Base-by-base conservation (phyloP, 495 filamentous ascomycete genomes). In the Lophiotrema nucula region DNA sequence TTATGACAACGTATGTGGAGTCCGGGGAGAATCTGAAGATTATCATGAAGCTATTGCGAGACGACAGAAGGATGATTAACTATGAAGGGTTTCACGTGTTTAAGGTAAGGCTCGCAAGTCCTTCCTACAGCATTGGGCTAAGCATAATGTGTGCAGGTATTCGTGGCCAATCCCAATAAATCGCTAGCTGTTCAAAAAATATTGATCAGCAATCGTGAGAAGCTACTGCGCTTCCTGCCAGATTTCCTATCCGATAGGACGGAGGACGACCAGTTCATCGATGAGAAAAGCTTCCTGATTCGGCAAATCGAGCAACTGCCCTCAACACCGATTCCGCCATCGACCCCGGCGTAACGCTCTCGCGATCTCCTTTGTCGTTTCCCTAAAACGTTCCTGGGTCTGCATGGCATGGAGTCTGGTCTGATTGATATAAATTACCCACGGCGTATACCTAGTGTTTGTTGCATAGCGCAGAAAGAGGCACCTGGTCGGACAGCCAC, bases 31-130 rank as follows among this genome's bases (percentile, higher is more conserved):
- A 97, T 68, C 80, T 99, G 59, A 99, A 99, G 76, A 82, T 97
- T 49, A 92, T 89, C 74, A 99, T 99, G 95, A 97, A 95, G 69
- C 77, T 97, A 48, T 75, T 99, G 50, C 82, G 88, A 45, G 92
- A 97, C 72, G 92, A 97, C 69, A 83, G 92, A 64, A 91, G 93
- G 70, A 99, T 97, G 89, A 93, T 99, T 47, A 92, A 97, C 69
- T 99, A 97, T 69, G 95, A 99, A 73, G 92, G 90, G 22, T 99
- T 99, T 72, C 95, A 99, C 72, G 92, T 98, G 31, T 98, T 98
- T 77, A 98, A 98, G 79, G 86, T 87, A 76, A 25, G 22, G 12
- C 16, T n/a, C 18, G 42, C 15, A 26, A 19, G 8, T 19, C 21
- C 6, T 18, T 66, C 13, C 16, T 35, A 10, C 18, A 23, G 18